These are phyloP conservation scores for Zelopaecilomyces penicillatus DNA, from an alignment of 2,329 filamentous ascomycete species.

Conservation along the genomic window DNA sequence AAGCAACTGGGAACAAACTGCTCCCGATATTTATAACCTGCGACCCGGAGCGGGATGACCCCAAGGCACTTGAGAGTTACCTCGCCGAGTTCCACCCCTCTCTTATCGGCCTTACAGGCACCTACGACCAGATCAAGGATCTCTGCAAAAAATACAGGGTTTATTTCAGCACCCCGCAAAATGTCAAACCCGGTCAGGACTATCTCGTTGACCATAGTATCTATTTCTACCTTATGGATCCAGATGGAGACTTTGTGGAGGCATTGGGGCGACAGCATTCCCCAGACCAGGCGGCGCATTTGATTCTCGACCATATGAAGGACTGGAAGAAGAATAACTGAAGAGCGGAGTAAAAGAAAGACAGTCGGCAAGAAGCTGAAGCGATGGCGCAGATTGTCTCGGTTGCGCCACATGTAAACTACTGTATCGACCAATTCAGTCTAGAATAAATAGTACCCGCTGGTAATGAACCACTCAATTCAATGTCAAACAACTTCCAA, in stretches of 20 bases:
- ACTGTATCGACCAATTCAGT: constrained; percentile 8
- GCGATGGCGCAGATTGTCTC: not conserved
- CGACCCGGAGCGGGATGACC: constrained; percentile 85
- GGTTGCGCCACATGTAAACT: constrained; percentile 5
- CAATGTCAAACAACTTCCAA: not conserved
- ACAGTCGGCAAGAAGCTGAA: not conserved
- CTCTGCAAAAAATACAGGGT: constrained; percentile 95
- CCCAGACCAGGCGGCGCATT: constrained; percentile 70
- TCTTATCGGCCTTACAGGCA: constrained; percentile 83
- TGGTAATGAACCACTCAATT: constrained; percentile 11
- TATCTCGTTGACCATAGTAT: constrained; percentile 98
- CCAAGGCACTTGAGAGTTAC: constrained; percentile 76
- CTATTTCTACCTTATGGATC: constrained; percentile 99
- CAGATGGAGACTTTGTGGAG: constrained; percentile 96
- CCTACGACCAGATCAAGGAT: constrained; percentile 86
- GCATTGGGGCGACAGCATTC: constrained; percentile 92
- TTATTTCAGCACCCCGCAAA: constrained; percentile 87
- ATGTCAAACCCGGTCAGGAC: constrained; percentile 87
- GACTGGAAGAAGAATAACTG: constrained; percentile 31
- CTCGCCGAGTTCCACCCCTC: constrained; percentile 81
- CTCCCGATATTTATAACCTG: constrained; percentile 89
- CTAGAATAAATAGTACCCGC: not conserved
- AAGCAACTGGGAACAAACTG: constrained; percentile 43
- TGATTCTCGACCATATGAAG: constrained; percentile 81
- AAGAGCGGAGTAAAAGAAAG: not conserved